A percentile compares a stretch with the other conserved stretches of the same genome.
Evolutionary conservation across 805 yeast genomes (phyloP).

Genomic region (Suhomyces xylopsoci): DNA sequence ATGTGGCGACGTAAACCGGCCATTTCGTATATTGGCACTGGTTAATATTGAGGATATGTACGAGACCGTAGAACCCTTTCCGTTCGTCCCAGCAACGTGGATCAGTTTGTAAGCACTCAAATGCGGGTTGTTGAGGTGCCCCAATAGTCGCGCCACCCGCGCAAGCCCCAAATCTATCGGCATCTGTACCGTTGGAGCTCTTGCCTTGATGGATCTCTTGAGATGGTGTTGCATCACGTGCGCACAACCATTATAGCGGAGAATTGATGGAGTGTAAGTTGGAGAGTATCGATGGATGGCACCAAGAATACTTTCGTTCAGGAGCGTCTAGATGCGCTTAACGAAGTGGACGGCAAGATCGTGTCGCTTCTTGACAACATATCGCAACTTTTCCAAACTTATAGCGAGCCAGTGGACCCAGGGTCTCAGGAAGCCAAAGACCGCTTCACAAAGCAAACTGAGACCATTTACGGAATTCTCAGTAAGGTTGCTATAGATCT

Average conservation of each 20-base stretch:
- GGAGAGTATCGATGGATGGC: slow-evolving; percentile 6
- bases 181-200: slow-evolving; percentile 15
- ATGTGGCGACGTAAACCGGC: slow-evolving; percentile 90
- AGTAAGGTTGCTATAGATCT: slow-evolving; percentile 58
- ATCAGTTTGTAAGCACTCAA: slow-evolving; percentile 52
- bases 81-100: slow-evolving; percentile 97
- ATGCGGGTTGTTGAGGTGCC: slow-evolving; percentile 68
- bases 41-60: slow-evolving; percentile 67
- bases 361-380: slow-evolving; percentile 50
- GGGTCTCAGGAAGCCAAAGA: slow-evolving; percentile 26
- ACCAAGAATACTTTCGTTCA: slow-evolving; percentile 38
- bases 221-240: neutral
- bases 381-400: slow-evolving; percentile 45
- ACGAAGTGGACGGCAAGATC: slow-evolving; percentile 50
- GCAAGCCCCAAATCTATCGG: slow-evolving; percentile 40
- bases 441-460: slow-evolving; percentile 43
- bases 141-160: slow-evolving; percentile 30
- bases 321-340: slow-evolving; percentile 49
- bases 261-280: neutral
- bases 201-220: neutral
- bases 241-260: neutral
- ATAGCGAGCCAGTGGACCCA: slow-evolving; percentile 23
- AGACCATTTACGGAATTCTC: slow-evolving; percentile 50
- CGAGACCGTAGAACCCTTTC: slow-evolving; percentile 91
- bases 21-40: slow-evolving; percentile 49